Evolutionary conservation across 164 flowering plant genomes (phyloP), one percentile per base, ranked within the genome.

Genomic region (Sedum album): DNA sequence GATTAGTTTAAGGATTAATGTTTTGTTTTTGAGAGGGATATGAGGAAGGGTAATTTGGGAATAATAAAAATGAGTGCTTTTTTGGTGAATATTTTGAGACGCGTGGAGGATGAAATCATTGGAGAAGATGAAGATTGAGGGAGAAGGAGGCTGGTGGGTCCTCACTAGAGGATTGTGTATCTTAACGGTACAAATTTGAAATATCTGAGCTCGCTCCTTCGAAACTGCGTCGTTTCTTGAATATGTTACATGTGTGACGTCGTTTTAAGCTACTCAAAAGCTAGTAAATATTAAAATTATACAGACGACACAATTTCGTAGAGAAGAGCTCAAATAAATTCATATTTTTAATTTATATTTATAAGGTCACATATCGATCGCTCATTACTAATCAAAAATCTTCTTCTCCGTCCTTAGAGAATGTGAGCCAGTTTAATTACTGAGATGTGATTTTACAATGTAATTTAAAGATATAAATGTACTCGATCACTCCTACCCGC

Each of bases 31-130:
- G 53, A 20, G 53, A 48, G 5, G 21, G 23, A 4, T 18, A 48
- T 8, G 46, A 42, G 46, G 46, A 48, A 21, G 53, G 53, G 53
- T 48, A 9, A 48, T 17, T 48, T 48, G 26, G 57, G 57, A 51
- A 51, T 51, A 21, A 8, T n/a, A 21, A 21, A 51, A 51, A 51
- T n/a, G 26, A 5, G 57, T 6, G 51, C 51, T 46, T 46, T 46
- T 46, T 46, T 46, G 1, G 53, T 51, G 26, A 51, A 51, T 51
- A n/a, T 18, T 51, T 51, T 9, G 57, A 51, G 57, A n/a, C 57
- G 57, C 57, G 57, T 51, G 57, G 57, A 51, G 14, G 57, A 51
- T 21, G 26, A 51, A 51, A 51, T 51, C 57, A 51, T 51, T 51
- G 57, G 57, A 51, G 57, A 51, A 9, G 10, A 42, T 35, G 38